Conservation (phyloP, 352 stramenopile genomes). For the Phytophthora ohioensis region DNA sequence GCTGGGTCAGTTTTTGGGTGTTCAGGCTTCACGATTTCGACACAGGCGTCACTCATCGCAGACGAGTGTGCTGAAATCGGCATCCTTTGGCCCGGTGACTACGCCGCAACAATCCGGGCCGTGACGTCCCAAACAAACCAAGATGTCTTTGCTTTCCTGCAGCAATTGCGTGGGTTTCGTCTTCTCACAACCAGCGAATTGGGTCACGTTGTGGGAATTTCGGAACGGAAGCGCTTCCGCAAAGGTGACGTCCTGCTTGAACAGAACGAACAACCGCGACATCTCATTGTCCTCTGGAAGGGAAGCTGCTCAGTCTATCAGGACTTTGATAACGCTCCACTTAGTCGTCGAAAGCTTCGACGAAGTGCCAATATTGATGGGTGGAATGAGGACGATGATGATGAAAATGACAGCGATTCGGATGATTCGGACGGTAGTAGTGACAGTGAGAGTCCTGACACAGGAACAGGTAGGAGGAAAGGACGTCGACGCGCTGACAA, state of each 20-base stretch:
- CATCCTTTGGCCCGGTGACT: slow-evolving; percentile 69
- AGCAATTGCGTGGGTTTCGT: slow-evolving; percentile 72
- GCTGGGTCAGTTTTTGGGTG: slow-evolving; percentile 67
- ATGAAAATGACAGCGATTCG: slow-evolving; percentile 16
- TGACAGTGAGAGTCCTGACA: not conserved
- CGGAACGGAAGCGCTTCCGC: slow-evolving; percentile 69
- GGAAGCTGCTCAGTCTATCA: slow-evolving; percentile 73
- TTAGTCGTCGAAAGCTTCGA: slow-evolving; percentile 35
- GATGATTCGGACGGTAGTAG: slow-evolving; percentile 15
- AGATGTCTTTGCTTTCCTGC: slow-evolving; percentile 71
- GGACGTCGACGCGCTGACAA: not conserved
- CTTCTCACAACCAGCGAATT: slow-evolving; percentile 70
- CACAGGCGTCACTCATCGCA: slow-evolving; percentile 61
- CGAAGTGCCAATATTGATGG: slow-evolving; percentile 30
- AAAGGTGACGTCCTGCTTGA: slow-evolving; percentile 72
- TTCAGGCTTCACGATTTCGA: slow-evolving; percentile 57
- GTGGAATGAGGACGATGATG: slow-evolving; percentile 19
- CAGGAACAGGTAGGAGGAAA: slow-evolving; percentile 6
- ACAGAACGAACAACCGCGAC: slow-evolving; percentile 64
- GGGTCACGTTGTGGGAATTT: slow-evolving; percentile 78
- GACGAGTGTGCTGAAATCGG: slow-evolving; percentile 75
- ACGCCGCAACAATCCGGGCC: slow-evolving; percentile 60
- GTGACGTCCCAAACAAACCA: slow-evolving; percentile 72
- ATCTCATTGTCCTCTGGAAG: slow-evolving; percentile 70
- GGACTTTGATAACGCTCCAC: slow-evolving; percentile 62